phyloP scores from a whole-genome alignment of 1,284 basidiomycete genomes.

The Ganoderma multipileum region DNA sequence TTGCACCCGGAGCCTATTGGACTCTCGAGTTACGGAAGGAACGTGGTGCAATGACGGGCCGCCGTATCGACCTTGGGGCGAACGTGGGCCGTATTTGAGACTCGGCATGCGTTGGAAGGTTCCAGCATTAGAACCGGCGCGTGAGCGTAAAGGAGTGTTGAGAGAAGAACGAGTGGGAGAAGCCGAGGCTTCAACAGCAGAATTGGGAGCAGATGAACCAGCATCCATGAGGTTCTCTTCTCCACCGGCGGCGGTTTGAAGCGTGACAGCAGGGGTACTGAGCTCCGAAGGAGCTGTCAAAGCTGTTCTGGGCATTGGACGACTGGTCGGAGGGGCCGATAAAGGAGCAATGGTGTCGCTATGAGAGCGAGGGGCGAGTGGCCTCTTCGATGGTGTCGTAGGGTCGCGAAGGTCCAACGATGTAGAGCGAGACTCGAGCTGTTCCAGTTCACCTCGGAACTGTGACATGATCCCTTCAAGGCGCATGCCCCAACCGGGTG shows the following conservation, averaged over 20 bases:
- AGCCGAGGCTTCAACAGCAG: constrained; percentile 44
- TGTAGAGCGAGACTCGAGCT: constrained; percentile 62
- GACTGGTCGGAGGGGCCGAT: constrained; percentile 21
- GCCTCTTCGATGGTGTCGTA: constrained; percentile 57
- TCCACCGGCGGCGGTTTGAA: constrained; percentile 33
- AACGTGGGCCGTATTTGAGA: constrained; percentile 48
- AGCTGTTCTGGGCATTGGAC: constrained; percentile 34
- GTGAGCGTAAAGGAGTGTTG: constrained; percentile 46
- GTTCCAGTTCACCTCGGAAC: constrained; percentile 71
- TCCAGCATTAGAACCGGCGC: constrained; percentile 44
- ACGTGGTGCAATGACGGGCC: constrained; percentile 32
- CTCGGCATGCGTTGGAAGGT: constrained; percentile 25
- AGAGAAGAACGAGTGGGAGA: constrained; percentile 65
- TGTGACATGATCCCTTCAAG: constrained; percentile 69
- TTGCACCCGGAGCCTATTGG: constrained; percentile 60
- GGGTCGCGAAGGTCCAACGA: constrained; percentile 71
- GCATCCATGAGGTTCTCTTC: constrained; percentile 33
- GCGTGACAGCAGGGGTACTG: constrained; percentile 36
- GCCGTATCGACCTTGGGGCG: constrained; percentile 32
- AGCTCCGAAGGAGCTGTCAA: constrained; percentile 33
- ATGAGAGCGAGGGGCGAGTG: constrained; percentile 39
- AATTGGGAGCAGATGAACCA: constrained; percentile 27
- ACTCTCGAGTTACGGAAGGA: constrained; percentile 51
- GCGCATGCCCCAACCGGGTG: constrained; percentile 52
- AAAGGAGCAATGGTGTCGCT: constrained; percentile 34